phyloP scores from a whole-genome alignment of 2,329 filamentous ascomycete species.

The Colletotrichum limetticola region DNA sequence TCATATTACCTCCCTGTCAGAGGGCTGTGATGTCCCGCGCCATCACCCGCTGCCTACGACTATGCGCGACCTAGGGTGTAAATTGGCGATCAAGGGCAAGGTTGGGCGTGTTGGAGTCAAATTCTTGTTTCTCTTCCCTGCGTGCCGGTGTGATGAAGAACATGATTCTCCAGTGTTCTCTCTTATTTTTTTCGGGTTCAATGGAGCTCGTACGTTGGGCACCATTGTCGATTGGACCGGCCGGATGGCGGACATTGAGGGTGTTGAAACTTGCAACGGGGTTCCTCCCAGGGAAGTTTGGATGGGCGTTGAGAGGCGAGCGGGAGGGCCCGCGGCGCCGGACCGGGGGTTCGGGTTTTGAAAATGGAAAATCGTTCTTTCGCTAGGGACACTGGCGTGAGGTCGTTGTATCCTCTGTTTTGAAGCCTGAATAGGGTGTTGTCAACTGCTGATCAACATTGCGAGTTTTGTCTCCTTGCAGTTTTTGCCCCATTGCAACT shows the following conservation, averaged over 20 bases:
- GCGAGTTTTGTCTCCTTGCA: not conserved
- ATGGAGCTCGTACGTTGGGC: not conserved
- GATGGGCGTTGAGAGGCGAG: slow-evolving; percentile 4
- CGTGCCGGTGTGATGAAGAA: not conserved
- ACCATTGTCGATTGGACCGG: not conserved
- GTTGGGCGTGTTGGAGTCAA: too few relatives aligned
- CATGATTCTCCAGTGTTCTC: not conserved
- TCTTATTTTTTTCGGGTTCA: not conserved
- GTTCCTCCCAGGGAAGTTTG: not conserved
- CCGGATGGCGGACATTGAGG: not conserved
- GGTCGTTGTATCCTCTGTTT: not conserved
- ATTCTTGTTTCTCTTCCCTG: not conserved
- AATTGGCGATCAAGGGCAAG: not conserved
- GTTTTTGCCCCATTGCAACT: too few relatives aligned
- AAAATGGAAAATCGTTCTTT: not conserved
- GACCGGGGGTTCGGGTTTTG: slow-evolving; percentile 1
- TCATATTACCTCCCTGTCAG: not conserved
- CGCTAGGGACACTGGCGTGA: not conserved
- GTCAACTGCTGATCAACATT: not conserved
- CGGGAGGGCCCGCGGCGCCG: slow-evolving; percentile 24
- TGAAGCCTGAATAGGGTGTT: not conserved
- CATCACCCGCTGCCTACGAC: not conserved
- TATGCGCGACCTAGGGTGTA: not conserved
- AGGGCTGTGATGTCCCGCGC: not conserved
- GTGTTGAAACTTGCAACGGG: not conserved